Base-by-base conservation (phyloP, 108 stramenopile species). In the Chaetoceros muelleri region DNA sequence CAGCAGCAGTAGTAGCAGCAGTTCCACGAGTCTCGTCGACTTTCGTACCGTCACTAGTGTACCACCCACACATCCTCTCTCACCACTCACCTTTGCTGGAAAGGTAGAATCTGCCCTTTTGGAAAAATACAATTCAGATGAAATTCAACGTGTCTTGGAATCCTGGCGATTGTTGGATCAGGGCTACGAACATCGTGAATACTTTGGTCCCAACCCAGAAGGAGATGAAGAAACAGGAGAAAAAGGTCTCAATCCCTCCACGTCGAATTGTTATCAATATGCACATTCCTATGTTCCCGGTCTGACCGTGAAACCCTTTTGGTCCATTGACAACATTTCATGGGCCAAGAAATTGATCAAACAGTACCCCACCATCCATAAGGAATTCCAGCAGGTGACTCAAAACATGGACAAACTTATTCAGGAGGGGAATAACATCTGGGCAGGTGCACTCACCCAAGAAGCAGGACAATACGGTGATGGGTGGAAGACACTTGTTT, bases 401-500 rank as follows among this genome's bases (percentile, higher is more conserved):
- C 53, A 63, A 31, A 70, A 68, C 57, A 71, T 67, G 60, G 70
- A 74, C 0, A 62, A 67, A 52, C 68, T 89, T 16, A 17, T 62
- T 30, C 18, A 58, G 47, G 75, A 67, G 46, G 93, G 89, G 28
- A 94, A 89, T 64, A 90, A 92, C 62, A 59, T 93, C 23, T 93
- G 94, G 90, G 80, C 81, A 22, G 75, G 80, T 5, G 85, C 90
- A 44, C 63, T 83, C 52, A 87, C 86, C 0, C 74, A 81, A 21
- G 84, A 89, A 65, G 84, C 87, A 44, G 63, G 66, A 34, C 64
- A 73, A 24, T 93, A 88, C 44, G 87, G 89, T 10, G 80, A 74
- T 18, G 91, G 87, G 3, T 96, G 95, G 95, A 90, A 76, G 54
- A 96, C 93, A 27, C 67, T 95, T 5, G 93, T 92, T 2, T 58